Evolutionary conservation across 768 basidiomycete species (phyloP).

Genomic region (Hypholoma sublateritium): DNA sequence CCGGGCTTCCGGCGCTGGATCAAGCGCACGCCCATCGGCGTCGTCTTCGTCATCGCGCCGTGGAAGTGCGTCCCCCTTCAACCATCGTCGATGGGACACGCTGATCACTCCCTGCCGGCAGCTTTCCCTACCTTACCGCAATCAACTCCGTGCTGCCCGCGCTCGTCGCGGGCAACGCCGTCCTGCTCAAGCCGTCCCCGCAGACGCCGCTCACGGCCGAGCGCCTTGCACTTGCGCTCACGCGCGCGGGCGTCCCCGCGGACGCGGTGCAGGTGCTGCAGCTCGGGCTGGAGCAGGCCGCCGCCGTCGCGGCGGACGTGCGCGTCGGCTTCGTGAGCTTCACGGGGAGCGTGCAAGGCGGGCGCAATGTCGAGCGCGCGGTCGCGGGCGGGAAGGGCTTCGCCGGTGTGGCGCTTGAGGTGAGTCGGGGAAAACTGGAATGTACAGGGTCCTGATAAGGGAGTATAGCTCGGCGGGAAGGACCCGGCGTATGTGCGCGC

Average conservation of each 20-base stretch:
- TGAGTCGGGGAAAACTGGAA: slow-evolving; percentile 22
- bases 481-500: slow-evolving; percentile 94
- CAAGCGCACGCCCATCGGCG: slow-evolving; percentile 80
- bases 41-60: slow-evolving; percentile 84
- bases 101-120: slow-evolving; percentile 24
- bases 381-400: slow-evolving; percentile 69
- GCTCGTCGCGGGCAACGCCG: slow-evolving; percentile 85
- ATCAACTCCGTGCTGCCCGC: slow-evolving; percentile 94
- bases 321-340: slow-evolving; percentile 84
- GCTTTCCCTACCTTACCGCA: slow-evolving; percentile 86
- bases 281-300: slow-evolving; percentile 61
- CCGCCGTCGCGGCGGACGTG: slow-evolving; percentile 53
- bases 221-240: slow-evolving; percentile 67
- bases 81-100: background rate
- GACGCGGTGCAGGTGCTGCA: slow-evolving; percentile 77
- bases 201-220: slow-evolving; percentile 92
- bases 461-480: slow-evolving; percentile 86
- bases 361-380: slow-evolving; percentile 68
- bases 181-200: slow-evolving; percentile 93
- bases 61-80: slow-evolving; percentile 73
- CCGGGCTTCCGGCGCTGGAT: slow-evolving; percentile 86
- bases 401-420: slow-evolving; percentile 87
- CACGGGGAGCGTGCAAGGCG: slow-evolving; percentile 83
- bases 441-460: too few relatives aligned
- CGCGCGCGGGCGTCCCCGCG: slow-evolving; percentile 75